Evolutionary conservation across 805 yeast genomes (phyloP).

Genomic region (Kregervanrija pseudodelftensis): DNA sequence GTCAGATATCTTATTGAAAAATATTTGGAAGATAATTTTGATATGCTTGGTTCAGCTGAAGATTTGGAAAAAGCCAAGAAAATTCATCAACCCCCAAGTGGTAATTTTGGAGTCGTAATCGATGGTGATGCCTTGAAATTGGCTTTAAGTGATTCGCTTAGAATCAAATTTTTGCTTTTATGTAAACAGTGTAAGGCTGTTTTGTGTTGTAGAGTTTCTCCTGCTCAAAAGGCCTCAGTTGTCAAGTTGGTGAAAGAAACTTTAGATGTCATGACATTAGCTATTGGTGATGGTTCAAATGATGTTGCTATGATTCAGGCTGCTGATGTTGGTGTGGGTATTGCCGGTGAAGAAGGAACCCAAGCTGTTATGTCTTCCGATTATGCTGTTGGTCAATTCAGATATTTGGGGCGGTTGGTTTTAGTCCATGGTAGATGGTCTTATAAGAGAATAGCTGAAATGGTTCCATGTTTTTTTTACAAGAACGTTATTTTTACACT

Average conservation of each 20-base stretch:
- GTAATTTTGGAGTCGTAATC: slow-evolving; percentile 61
- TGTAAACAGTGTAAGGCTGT: slow-evolving; percentile 81
- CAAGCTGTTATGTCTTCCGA: slow-evolving; percentile 88
- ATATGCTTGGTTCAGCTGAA: slow-evolving; percentile 49
- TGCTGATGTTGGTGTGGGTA: slow-evolving; percentile 84
- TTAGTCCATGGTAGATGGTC: slow-evolving; percentile 86
- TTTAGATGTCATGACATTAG: slow-evolving; percentile 74
- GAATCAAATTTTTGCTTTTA: slow-evolving; percentile 55
- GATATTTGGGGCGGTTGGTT: slow-evolving; percentile 58
- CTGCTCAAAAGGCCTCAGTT: slow-evolving; percentile 82
- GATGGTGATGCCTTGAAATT: slow-evolving; percentile 74
- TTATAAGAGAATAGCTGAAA: slow-evolving; percentile 71
- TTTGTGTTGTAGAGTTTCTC: slow-evolving; percentile 81
- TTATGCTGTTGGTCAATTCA: slow-evolving; percentile 78
- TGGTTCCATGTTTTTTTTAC: slow-evolving; percentile 77
- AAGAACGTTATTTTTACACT: slow-evolving; percentile 71
- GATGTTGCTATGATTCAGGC: slow-evolving; percentile 91
- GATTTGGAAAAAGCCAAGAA: slow-evolving; percentile 51
- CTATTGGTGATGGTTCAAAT: slow-evolving; percentile 85
- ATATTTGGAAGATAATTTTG: slow-evolving; percentile 49
- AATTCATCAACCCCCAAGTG: slow-evolving; percentile 61
- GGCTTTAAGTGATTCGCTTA: slow-evolving; percentile 35
- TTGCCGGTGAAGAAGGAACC: slow-evolving; percentile 87
- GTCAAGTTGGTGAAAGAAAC: slow-evolving; percentile 70
- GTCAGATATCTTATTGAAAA: slow-evolving; percentile 44